These are phyloP conservation scores for Aeminium ludgeri DNA, from an alignment of 495 filamentous ascomycete genomes.

Conservation along the genomic window DNA sequence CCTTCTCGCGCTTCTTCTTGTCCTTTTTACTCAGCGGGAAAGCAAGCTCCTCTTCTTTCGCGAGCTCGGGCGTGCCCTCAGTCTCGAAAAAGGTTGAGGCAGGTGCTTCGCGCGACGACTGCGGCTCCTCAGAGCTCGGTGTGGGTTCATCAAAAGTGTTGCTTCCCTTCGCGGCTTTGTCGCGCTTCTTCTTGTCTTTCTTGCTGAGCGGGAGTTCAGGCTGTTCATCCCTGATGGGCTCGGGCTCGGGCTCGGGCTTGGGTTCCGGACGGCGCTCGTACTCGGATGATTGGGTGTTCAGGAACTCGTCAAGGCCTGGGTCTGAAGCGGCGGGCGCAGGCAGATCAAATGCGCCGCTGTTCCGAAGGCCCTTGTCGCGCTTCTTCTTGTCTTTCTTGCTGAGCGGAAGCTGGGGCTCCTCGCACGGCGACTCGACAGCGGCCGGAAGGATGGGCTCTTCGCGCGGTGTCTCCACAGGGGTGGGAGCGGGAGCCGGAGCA, in stretches of 20 bases:
- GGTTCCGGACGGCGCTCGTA: not conserved
- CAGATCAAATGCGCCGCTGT: not conserved
- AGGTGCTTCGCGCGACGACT: no score
- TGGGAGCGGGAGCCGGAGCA: not conserved
- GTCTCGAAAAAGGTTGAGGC: no score
- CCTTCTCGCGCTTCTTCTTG: slow-evolving; percentile 6
- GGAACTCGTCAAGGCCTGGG: no score
- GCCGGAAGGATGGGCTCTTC: not conserved
- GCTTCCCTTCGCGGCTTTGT: slow-evolving; percentile 1
- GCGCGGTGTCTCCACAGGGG: not conserved
- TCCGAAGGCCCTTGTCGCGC: slow-evolving; percentile 10
- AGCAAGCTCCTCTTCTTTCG: not conserved
- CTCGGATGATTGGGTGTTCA: no score
- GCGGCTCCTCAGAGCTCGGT: no score
- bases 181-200: slow-evolving; percentile 7
- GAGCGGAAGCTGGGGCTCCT: not conserved
- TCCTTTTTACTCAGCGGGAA: slow-evolving; percentile 1
- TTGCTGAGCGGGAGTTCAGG: slow-evolving; percentile 2
- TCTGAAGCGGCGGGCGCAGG: no score
- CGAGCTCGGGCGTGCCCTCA: no score
- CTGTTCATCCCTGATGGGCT: not conserved
- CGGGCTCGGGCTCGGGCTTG: not conserved
- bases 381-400: slow-evolving; percentile 16
- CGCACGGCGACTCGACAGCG: not conserved
- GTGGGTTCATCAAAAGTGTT: not conserved